Percentiles rank a stretch among this genome's conserved stretches.
Evolutionary conservation across 805 yeast species (phyloP).

Genomic region (Candida silvatica): DNA sequence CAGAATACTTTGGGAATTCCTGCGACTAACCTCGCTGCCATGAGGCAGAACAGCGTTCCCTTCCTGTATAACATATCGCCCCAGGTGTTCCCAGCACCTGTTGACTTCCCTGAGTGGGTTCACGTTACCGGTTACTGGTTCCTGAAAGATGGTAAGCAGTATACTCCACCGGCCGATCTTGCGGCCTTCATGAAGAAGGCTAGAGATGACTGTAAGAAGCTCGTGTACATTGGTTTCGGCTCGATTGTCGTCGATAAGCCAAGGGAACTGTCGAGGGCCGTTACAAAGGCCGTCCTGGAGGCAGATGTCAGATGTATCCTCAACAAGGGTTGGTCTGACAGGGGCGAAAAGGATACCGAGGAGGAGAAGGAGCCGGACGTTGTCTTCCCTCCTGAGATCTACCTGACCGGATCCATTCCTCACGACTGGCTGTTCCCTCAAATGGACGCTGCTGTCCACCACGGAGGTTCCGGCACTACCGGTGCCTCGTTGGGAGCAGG

Average conservation of each 20-base stretch:
- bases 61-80: slow-evolving; percentile 88
- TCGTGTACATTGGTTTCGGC: slow-evolving; percentile 93
- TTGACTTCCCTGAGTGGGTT: slow-evolving; percentile 94
- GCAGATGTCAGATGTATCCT: slow-evolving; percentile 82
- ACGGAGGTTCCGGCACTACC: slow-evolving; percentile 95
- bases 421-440: slow-evolving; percentile 93
- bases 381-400: slow-evolving; percentile 58
- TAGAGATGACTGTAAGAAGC: slow-evolving; percentile 45
- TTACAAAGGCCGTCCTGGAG: slow-evolving; percentile 67
- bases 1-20: slow-evolving; percentile 53
- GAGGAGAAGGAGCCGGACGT: slow-evolving; percentile 11
- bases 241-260: slow-evolving; percentile 89
- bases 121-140: slow-evolving; percentile 96
- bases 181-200: slow-evolving; percentile 57
- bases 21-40: slow-evolving; percentile 56
- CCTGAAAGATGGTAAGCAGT: slow-evolving; percentile 43
- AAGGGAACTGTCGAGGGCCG: slow-evolving; percentile 63
- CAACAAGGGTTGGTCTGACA: slow-evolving; percentile 93
- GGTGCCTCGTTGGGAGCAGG: slow-evolving; percentile 88
- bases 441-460: slow-evolving; percentile 92
- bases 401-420: slow-evolving; percentile 65
- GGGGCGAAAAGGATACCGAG: slow-evolving; percentile 34
- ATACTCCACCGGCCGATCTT: slow-evolving; percentile 53
- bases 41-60: slow-evolving; percentile 78
- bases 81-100: slow-evolving; percentile 81